Evolutionary conservation across 257 asterid genomes (phyloP).

Genomic region (Penstemon barbatus): DNA sequence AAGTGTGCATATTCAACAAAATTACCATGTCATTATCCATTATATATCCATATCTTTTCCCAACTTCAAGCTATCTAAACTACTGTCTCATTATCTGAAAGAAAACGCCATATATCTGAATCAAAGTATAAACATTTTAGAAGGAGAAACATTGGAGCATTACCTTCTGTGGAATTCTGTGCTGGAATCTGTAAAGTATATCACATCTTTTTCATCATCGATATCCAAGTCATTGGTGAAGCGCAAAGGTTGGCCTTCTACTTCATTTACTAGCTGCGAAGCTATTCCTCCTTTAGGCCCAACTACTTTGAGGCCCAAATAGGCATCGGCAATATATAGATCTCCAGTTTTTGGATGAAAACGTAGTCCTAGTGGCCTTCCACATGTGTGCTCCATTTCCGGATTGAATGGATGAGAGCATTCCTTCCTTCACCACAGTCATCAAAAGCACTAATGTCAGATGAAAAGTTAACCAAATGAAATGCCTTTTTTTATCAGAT

Average conservation of each 20-base stretch:
- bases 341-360: conserved; percentile 57
- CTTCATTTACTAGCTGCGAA: conserved; percentile 48
- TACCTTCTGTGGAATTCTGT: conserved; percentile 56
- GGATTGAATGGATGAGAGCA: conserved; percentile 62
- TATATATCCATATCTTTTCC: too few relatives aligned
- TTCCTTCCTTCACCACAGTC: conserved; percentile 39
- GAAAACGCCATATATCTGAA: too few relatives aligned
- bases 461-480: too few relatives aligned
- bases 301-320: conserved; percentile 66
- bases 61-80: too few relatives aligned
- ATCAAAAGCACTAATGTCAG: neutral
- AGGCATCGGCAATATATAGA: conserved; percentile 77
- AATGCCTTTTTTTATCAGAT: too few relatives aligned
- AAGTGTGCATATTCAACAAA: too few relatives aligned
- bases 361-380: conserved; percentile 68
- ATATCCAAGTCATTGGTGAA: conserved; percentile 78
- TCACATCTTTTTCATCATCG: conserved; percentile 49
- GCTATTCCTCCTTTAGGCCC: conserved; percentile 67
- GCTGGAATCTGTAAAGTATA: conserved; percentile 77
- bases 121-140: too few relatives aligned
- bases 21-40: too few relatives aligned
- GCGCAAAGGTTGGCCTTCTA: conserved; percentile 51
- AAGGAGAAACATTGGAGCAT: too few relatives aligned
- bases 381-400: conserved; percentile 62
- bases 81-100: too few relatives aligned